Evolutionary conservation across 2,329 filamentous ascomycete genomes (phyloP).

Genomic region (Aspergillus proliferans): DNA sequence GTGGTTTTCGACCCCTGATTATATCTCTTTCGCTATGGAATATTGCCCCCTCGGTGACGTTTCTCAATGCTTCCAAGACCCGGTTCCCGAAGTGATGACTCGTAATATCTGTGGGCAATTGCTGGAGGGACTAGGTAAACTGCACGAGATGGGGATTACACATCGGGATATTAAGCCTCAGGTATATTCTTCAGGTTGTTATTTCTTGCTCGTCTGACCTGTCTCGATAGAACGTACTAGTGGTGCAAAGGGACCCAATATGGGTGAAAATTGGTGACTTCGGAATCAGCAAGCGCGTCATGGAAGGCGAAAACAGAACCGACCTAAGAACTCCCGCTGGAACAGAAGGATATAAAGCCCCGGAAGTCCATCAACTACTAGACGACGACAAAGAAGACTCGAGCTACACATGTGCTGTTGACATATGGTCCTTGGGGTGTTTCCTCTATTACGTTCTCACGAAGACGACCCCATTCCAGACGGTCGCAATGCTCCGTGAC

Average conservation of each 20-base stretch:
- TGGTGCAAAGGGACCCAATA: conserved; percentile 1
- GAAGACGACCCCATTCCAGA: conserved; percentile 1
- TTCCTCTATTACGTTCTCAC: conserved; percentile 2
- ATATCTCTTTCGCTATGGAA: conserved; percentile 5
- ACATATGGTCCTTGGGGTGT: conserved; percentile 5
- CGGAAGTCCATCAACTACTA: background rate
- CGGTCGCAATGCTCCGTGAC: background rate
- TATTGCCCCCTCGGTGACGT: conserved; percentile 4
- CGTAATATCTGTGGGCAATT: conserved; percentile 1
- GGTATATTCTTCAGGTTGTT: background rate
- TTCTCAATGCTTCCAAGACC: background rate
- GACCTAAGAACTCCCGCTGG: background rate
- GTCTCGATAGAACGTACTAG: background rate
- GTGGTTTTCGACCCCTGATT: conserved; percentile 2
- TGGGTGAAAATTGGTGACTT: conserved; percentile 7
- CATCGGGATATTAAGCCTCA: conserved; percentile 6
- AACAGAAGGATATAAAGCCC: conserved; percentile 5
- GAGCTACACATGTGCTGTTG: background rate
- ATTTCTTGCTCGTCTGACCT: background rate
- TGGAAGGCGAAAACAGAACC: background rate
- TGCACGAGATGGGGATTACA: conserved; percentile 3
- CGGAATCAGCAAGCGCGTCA: conserved; percentile 6
- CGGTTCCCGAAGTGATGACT: background rate
- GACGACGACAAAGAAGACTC: background rate
- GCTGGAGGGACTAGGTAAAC: conserved; percentile 1